Conservation (phyloP, 2,329 filamentous ascomycete species). For the Dryadomyces quercus-mongolicae region DNA sequence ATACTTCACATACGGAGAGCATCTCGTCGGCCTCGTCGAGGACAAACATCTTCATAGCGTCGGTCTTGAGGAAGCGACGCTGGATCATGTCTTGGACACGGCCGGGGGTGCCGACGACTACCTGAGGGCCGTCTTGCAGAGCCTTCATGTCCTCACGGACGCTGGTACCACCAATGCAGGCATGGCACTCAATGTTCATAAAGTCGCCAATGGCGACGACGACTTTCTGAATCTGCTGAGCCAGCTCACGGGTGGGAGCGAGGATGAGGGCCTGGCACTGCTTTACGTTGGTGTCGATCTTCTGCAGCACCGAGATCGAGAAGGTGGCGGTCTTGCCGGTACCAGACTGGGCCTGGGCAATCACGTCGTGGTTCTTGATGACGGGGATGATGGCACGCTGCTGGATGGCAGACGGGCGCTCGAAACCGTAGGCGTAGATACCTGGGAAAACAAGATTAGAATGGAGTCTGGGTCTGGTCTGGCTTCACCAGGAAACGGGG, state of each 20-base stretch:
- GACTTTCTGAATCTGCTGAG: constrained; percentile 99
- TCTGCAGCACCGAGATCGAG: constrained; percentile 98
- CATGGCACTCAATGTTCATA: constrained; percentile 98
- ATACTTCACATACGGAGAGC: constrained; percentile 58
- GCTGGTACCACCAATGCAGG: constrained; percentile 97
- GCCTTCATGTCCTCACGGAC: constrained; percentile 98
- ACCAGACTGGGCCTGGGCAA: constrained; percentile 98
- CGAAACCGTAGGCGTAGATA: constrained; percentile 99
- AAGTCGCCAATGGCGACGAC: constrained; percentile 98
- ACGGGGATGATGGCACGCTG: constrained; percentile 99
- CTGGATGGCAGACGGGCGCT: constrained; percentile 98
- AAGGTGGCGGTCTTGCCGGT: constrained; percentile 99
- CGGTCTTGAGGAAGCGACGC: constrained; percentile 91
- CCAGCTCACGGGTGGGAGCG: constrained; percentile 94
- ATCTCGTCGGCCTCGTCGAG: constrained; percentile 99
- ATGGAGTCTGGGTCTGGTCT: too few species aligned
- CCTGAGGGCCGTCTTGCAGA: constrained; percentile 88
- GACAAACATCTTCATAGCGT: constrained; percentile 99
- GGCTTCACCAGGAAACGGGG: too few species aligned
- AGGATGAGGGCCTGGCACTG: constrained; percentile 97
- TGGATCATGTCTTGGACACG: constrained; percentile 99
- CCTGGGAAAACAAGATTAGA: constrained; percentile 29
- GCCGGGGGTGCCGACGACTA: constrained; percentile 94
- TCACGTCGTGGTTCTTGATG: constrained; percentile 99
- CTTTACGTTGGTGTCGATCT: constrained; percentile 92